Evolutionary conservation across 257 asterid genomes (phyloP), one percentile per base, ranked within the genome.

Genomic region (Solanum bulbocastanum): DNA sequence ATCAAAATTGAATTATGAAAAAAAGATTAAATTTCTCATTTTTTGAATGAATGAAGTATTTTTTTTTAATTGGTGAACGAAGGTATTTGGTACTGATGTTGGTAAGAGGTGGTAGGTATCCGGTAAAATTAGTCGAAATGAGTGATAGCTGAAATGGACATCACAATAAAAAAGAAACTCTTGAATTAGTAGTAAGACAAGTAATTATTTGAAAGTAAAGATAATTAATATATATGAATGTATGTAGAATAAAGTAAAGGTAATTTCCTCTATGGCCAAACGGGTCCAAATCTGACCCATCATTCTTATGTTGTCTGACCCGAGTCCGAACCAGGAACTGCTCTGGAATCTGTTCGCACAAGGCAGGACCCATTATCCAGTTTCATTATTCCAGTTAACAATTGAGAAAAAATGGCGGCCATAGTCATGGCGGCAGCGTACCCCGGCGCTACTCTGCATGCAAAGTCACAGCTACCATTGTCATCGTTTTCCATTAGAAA

Each of bases 71-170:
- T 5, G 10, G 3, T 52, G 23, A 6, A 5, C 23, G 16, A 2
- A 49, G 23, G 9, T 15, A 49, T 52, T 44, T 44, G 49, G 16
- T 1, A 49, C 1, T 52, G 22, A 52, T 16, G 22, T 52, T 2
- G 23, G 3, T 52, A 52, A 52, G 8, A 6, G 3, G 0, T 6
- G 60, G 3, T 52, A 52, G 9, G 0, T 52, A 52, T 52, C 8
- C 0, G 0, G 3, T 52, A 3, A 16, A 52, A 16, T 52, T 52
- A 52, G 60, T 52, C 23, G 0, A 16, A 1, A 52, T 49, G 23
- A 2, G 22, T 15, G 23, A 0, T 8, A 15, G 15, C 3, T 49
- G 60, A 0, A 49, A 15, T 49, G 60, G 3, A 15, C 9, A 49
- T 2, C 23, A 49, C 60, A 44, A 0, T 11, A 7, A 3, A 44